phyloP scores from a whole-genome alignment of 1,139 yeast species.

The Komagataea norvegica region DNA sequence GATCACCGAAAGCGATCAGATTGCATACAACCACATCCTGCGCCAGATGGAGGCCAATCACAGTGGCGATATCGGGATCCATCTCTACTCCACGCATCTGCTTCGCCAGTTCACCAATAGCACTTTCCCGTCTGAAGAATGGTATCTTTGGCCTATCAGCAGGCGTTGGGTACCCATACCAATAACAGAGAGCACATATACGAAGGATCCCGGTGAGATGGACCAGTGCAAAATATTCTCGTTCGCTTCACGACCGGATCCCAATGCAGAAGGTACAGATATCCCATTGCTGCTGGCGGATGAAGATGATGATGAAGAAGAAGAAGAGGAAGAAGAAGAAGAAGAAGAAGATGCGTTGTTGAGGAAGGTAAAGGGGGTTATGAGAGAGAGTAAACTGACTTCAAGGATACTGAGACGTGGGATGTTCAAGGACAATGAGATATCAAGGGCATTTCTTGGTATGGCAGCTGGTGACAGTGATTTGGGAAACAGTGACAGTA shows the following conservation, averaged over 20 bases:
- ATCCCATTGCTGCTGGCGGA: not conserved
- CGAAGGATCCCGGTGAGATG: not conserved
- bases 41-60: constrained; percentile 33
- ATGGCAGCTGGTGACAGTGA: no score
- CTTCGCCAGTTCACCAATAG: constrained; percentile 16
- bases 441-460: no score
- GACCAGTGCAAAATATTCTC: no score
- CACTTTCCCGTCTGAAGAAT: constrained; percentile 34
- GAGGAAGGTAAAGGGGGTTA: no score
- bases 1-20: no score
- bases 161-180: no score
- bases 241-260: no score
- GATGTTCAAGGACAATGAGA: no score
- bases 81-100: constrained; percentile 45
- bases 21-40: no score
- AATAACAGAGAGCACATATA: not conserved
- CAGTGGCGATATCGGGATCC: constrained; percentile 46
- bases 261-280: no score
- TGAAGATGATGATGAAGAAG: not conserved
- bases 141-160: constrained; percentile 38
- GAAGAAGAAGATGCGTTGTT: constrained; percentile 1
- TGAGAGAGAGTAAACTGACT: no score
- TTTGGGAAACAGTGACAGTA: not conserved
- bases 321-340: not conserved
- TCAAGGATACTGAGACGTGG: no score